Evolutionary conservation across 164 flowering plant genomes (phyloP).

Genomic region (Warburgia ugandensis): DNA sequence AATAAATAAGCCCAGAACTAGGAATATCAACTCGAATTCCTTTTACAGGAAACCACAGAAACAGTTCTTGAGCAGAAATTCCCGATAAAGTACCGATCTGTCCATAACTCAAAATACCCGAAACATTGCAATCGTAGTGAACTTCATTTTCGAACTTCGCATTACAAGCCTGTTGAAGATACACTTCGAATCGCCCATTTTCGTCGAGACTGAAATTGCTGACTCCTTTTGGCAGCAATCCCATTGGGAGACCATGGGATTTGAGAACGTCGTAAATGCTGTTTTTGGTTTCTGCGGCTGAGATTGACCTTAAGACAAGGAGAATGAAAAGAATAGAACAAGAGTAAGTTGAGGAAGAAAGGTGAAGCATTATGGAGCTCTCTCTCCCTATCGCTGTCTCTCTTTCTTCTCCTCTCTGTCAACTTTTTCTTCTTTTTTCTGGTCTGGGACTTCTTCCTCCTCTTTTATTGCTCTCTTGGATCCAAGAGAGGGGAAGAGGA

Average conservation of each 20-base stretch:
- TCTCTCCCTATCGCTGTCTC: too few species aligned
- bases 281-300: not conserved
- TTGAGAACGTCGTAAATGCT: conserved; percentile 29
- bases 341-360: conserved; percentile 1
- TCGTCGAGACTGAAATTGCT: conserved; percentile 21
- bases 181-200: conserved; percentile 30
- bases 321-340: not conserved
- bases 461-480: too few species aligned
- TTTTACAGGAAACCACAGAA: conserved; percentile 43
- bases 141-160: conserved; percentile 35
- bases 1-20: conserved; percentile 39
- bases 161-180: conserved; percentile 29
- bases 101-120: conserved; percentile 33
- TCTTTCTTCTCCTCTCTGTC: too few species aligned
- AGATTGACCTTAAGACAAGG: not conserved
- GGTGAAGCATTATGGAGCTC: too few species aligned
- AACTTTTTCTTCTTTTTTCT: too few species aligned
- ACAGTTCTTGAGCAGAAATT: conserved; percentile 36
- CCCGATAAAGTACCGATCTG: conserved; percentile 36
- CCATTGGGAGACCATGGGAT: conserved; percentile 30
- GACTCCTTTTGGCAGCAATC: conserved; percentile 37
- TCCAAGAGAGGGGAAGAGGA: too few species aligned
- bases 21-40: conserved; percentile 42
- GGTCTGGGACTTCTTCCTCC: too few species aligned
- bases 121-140: conserved; percentile 31